Conservation (phyloP, 805 yeast species). For the Yamadazyma sp. region DNA sequence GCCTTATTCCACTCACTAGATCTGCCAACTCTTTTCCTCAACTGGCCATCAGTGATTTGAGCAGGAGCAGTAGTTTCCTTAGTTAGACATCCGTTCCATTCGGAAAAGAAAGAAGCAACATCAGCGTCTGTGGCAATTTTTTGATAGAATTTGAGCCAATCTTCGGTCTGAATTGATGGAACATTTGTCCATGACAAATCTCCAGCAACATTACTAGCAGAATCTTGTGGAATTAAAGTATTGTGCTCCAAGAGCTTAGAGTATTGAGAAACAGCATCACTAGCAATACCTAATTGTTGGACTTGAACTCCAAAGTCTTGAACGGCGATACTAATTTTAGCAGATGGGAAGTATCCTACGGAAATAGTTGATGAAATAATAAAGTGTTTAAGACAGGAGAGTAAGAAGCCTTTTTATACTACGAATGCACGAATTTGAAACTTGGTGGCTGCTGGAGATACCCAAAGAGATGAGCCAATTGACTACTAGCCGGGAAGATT, state of each 20-base stretch:
- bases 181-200: slow-evolving; percentile 2
- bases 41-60: background rate
- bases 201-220: background rate
- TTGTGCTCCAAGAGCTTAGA: background rate
- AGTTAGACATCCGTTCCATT: background rate
- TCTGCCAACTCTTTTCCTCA: slow-evolving; percentile 3
- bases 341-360: background rate
- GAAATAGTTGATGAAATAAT: slow-evolving; percentile 1
- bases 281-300: background rate
- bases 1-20: slow-evolving; percentile 2
- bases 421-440: too few species aligned
- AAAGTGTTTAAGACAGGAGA: background rate
- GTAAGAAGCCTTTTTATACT: too few species aligned
- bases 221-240: slow-evolving; percentile 2
- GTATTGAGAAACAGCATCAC: background rate
- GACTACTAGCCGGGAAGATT: too few species aligned
- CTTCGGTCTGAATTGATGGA: slow-evolving; percentile 1
- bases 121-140: slow-evolving; percentile 1
- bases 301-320: slow-evolving; percentile 1
- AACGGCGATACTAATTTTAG: background rate
- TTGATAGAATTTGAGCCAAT: slow-evolving; percentile 5
- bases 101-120: background rate
- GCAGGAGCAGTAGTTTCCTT: background rate
- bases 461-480: too few species aligned
- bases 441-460: too few species aligned